phyloP scores from a whole-genome alignment of 116 monocot species.

The Papilionanthe hybrid region DNA sequence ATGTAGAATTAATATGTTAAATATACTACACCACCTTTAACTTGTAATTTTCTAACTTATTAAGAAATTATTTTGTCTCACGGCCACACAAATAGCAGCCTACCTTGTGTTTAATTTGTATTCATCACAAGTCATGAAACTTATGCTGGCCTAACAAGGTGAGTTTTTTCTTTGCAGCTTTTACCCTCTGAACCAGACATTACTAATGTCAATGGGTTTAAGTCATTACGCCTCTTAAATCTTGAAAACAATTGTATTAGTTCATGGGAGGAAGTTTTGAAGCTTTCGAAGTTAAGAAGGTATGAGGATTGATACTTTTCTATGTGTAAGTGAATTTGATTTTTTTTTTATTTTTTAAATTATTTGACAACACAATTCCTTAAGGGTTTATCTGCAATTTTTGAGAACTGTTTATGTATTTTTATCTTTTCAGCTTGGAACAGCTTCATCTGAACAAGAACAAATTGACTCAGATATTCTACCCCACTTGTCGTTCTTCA shows the following conservation, averaged over 20 bases:
- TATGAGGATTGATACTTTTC: constrained; percentile 17
- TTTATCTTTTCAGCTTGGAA: constrained; percentile 57
- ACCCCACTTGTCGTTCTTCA: constrained; percentile 29
- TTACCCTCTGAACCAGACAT: constrained; percentile 7
- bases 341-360: neutral
- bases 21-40: neutral
- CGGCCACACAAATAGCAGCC: neutral
- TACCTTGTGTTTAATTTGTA: neutral
- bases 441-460: constrained; percentile 93
- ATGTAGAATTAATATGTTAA: neutral
- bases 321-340: neutral
- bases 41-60: neutral
- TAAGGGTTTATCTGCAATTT: neutral
- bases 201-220: constrained; percentile 47
- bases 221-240: constrained; percentile 63
- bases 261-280: constrained; percentile 78
- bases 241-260: constrained; percentile 75
- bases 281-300: constrained; percentile 77
- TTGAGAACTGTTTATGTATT: neutral
- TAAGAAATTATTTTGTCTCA: neutral
- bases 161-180: constrained; percentile 24
- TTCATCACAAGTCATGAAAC: neutral
- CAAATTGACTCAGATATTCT: constrained; percentile 58
- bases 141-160: constrained; percentile 9
- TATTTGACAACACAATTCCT: neutral